Evolutionary conservation across 208 protist genomes (phyloP), one percentile per base, ranked within the genome.

Genomic region (Crithidia acanthocephali): DNA sequence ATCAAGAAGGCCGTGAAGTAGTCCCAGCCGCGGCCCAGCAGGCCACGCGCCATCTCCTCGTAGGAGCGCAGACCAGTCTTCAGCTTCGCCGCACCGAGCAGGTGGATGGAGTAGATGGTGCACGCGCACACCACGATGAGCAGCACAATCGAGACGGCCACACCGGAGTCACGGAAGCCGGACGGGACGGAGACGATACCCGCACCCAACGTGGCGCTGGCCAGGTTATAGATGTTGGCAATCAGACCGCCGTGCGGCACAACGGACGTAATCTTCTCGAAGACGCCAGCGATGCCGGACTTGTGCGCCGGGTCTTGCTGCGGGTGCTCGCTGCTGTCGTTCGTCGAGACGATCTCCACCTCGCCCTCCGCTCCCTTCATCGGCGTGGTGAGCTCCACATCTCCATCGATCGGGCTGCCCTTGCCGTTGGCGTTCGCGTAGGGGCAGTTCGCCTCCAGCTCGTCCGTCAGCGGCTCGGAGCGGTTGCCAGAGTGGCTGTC

Each of bases 61-160:
- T 95, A 97, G 2, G 84, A 85, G 47, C 82, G 83, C 51, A 87
- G 66, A 1, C 85, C 84, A 16, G 87, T 95, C 80, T 89, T 90
- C 25, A 91, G 76, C 51, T 75, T 80, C 27, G 82, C 51, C 20
- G 80, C 47, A 20, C 71, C 85, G 10, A 97, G 85, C 28, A 97
- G 65, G 28, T 79, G 64, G 35, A 95, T 83, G n/a, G 92, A 93
- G 74, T 87, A 97, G 22, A 97, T 80, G 42, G 90, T 97, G 58
- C 61, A 76, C 11, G 75, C 33, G 47, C 63, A 83, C 47, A 90
- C 65, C 8, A 82, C 58, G 5, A 85, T 63, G 8, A 97, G 75
- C 47, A 86, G 65, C 2, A 94, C 27, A 13, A 76, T 40, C 13
- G 86, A 79, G 1, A 93, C 68, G 40, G 88, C 65, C 37, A 95